Base-by-base conservation (phyloP, 192 early-diverging fungal genomes). In the Powellomyces hirtus region DNA sequence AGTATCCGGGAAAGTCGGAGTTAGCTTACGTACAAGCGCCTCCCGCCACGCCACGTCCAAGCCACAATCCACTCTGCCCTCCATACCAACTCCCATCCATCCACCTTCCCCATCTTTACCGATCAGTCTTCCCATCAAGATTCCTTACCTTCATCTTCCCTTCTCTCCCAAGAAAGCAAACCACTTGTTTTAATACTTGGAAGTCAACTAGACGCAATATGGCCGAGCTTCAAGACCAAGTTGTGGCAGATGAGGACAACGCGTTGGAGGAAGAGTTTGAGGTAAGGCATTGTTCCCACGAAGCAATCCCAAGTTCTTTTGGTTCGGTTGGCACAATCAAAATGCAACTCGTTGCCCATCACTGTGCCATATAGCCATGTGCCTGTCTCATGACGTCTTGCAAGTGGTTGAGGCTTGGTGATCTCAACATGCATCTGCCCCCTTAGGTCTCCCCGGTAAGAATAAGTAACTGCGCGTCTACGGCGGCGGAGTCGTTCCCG, bases 211-310 rank as follows among this genome's bases (percentile, higher is more conserved):
- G 46, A 2, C n/a, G n/a, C 64, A 68, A 18, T 26, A 72, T 72
- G 70, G 38, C 70, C 35, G 70, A 64, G 22, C 14, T 72, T 13
- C 53, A 64, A 44, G 62, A 72, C 34, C 70, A 64, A 22, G 59
- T 52, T 14, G 68, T 70, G 33, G 59, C 26, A 10, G 68, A 70
- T 18, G 59, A 70, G 49, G 70, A 72, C 6, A 34, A 52, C 50
- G 31, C 18, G 5, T 38, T 65, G n/a, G 70, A 72, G 26, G 70
- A 71, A 27, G 69, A 71, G 34, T 35, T 71, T 52, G 69, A 71
- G 69, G 69, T 71, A 55, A 38, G 16, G 56, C 37, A n/a, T 36
- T 6, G 60, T 35, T 2, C 35, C 2, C n/a, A n/a, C 16, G 16
- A 16, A 29, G 40, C 26, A n/a, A 26, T 2, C 20, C n/a, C 20